Evolutionary conservation across 2,329 filamentous ascomycete genomes (phyloP), one percentile per base, ranked within the genome.

Genomic region (Venturia nashicola): DNA sequence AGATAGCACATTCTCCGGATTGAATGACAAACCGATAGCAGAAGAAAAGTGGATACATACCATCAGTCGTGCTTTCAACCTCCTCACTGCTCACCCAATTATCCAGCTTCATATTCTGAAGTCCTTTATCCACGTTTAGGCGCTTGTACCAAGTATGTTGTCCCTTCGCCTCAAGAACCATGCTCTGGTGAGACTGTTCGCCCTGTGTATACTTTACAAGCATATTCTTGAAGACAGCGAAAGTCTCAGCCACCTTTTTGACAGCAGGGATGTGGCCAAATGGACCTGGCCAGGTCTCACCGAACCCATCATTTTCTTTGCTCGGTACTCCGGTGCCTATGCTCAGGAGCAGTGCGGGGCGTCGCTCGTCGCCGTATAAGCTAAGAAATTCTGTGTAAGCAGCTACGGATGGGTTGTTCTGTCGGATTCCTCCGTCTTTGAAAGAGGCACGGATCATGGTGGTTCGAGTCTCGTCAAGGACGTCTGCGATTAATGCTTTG

Each of bases 121-220:
- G 71, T 0, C 79, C 78, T 36, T 73, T 70, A 27, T 75, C 72
- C 34, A 80, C 78, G 63, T 80, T 80, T 4, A 81, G 67, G 1
- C 79, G 73, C 68, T 81, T 80, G 68, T 80, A 80, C 78, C 78
- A 81, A 0, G 76, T 76, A 65, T 80, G 72, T 67, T 81, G 77
- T 51, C 78, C 78, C 44, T 73, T 73, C 1, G 78, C 78, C 34
- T 78, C 75, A 32, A 75, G 72, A 11, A 76, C 71, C 77, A 80
- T 80, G 62, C 74, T 75, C 46, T 77, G 72, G 66, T 81, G 79
- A 64, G 76, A 73, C 54, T 76, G 74, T 66, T 81, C 79, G 43
- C 78, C 78, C 67, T 80, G 78, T 5, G 79, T 81, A 69, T 80
- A 81, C 65, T 80, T 80, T 72, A 81, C 79, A 61, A 81, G 68